Percentiles rank a stretch among this genome's conserved stretches.
phyloP scores from a whole-genome alignment of 768 basidiomycete genomes.

The Neoboletus magnificus region DNA sequence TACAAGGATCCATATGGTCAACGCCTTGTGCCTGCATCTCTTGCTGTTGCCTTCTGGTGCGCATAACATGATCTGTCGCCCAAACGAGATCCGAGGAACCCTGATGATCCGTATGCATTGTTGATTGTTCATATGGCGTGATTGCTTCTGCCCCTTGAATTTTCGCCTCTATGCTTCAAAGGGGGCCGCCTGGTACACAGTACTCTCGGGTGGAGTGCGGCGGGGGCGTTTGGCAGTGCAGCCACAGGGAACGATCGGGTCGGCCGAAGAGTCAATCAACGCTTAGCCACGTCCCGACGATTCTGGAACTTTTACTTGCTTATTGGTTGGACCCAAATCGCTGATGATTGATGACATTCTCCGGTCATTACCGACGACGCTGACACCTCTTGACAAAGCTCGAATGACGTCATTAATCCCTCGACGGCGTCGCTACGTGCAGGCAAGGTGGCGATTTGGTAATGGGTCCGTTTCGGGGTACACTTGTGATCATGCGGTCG shows the following conservation, averaged over 20 bases:
- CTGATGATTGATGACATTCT: background rate
- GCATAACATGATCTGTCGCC: background rate
- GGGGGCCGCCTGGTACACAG: background rate
- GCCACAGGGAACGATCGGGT: background rate
- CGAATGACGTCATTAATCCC: conserved; percentile 8
- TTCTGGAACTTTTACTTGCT: background rate
- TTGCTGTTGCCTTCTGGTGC: background rate
- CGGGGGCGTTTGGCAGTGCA: background rate
- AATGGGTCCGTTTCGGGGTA: conserved; percentile 2
- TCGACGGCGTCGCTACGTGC: background rate
- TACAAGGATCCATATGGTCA: background rate
- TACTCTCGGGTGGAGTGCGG: background rate
- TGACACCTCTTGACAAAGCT: background rate
- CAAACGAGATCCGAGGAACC: background rate
- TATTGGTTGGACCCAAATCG: background rate
- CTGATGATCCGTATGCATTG: background rate
- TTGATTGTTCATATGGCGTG: background rate
- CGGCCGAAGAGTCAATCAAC: background rate
- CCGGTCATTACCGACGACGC: background rate
- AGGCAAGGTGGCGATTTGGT: conserved; percentile 2
- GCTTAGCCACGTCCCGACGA: background rate
- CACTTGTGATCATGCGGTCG: background rate
- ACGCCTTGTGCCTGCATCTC: background rate
- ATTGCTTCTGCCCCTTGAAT: background rate
- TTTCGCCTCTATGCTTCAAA: background rate